A percentile compares a stretch with the other conserved stretches of the same genome.
phyloP scores from a whole-genome alignment of 2,329 filamentous ascomycete species.

The Pseudogymnoascus sp. region DNA sequence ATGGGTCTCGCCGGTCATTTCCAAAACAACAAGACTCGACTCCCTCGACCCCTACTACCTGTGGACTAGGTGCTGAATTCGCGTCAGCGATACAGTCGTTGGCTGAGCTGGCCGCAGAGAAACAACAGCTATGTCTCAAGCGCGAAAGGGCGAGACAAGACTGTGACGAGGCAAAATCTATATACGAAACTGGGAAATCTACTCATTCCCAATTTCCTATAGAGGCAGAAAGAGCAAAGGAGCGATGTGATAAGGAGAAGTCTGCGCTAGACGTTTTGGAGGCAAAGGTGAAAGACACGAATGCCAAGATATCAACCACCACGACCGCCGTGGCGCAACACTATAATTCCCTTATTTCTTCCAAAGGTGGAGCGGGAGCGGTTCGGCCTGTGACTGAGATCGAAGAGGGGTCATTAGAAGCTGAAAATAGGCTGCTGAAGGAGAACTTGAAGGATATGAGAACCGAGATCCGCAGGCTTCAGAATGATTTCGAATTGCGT shows the following conservation, averaged over 20 bases:
- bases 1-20: not conserved
- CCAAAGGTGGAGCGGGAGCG: not conserved
- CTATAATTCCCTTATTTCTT: not conserved
- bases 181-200: not conserved
- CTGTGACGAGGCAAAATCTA: not conserved
- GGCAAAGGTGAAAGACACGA: not conserved
- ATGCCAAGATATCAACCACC: not conserved
- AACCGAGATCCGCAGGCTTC: not conserved
- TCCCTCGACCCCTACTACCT: not conserved
- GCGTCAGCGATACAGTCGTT: not conserved
- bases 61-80: not conserved
- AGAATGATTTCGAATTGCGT: not conserved
- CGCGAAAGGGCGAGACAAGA: not conserved
- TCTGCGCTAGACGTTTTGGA: not conserved
- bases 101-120: not conserved
- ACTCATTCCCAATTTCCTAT: slow-evolving; percentile 1
- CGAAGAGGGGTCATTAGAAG: not conserved
- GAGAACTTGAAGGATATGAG: not conserved
- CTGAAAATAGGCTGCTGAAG: not conserved
- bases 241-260: not conserved
- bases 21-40: not conserved
- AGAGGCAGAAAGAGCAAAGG: not conserved
- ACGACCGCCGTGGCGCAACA: not conserved
- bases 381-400: not conserved
- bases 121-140: not conserved